phyloP scores from a whole-genome alignment of 2,329 filamentous ascomycete genomes.

The Neurospora sp. region DNA sequence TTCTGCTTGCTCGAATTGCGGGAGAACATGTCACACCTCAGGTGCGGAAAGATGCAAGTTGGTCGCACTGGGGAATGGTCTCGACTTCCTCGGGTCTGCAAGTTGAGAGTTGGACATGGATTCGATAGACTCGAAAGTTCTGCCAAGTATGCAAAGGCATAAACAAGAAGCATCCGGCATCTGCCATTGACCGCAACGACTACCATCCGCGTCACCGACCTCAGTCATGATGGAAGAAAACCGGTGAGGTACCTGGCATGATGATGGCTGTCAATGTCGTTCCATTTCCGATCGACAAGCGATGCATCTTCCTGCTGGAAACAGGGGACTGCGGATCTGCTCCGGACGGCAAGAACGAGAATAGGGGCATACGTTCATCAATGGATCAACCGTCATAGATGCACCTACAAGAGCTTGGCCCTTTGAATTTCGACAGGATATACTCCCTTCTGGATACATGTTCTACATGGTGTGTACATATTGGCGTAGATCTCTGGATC shows the following conservation, averaged over 20 bases:
- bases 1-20: not conserved
- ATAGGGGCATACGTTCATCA: not conserved
- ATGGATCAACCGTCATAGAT: not conserved
- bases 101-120: not conserved
- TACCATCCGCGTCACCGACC: not conserved
- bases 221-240: not conserved
- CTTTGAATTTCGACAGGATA: not conserved
- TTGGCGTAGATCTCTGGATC: not conserved
- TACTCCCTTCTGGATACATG: not conserved
- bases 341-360: not conserved
- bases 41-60: not conserved
- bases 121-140: not conserved
- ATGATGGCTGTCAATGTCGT: not conserved
- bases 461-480: not conserved
- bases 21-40: not conserved
- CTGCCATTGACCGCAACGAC: not conserved
- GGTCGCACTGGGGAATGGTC: not conserved
- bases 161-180: not conserved
- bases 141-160: not conserved
- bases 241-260: not conserved
- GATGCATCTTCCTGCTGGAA: not conserved
- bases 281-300: not conserved
- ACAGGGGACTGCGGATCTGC: not conserved
- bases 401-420: not conserved
- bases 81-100: not conserved